phyloP scores from a whole-genome alignment of 2,329 filamentous ascomycete species.

The Cytospora schulzeri region DNA sequence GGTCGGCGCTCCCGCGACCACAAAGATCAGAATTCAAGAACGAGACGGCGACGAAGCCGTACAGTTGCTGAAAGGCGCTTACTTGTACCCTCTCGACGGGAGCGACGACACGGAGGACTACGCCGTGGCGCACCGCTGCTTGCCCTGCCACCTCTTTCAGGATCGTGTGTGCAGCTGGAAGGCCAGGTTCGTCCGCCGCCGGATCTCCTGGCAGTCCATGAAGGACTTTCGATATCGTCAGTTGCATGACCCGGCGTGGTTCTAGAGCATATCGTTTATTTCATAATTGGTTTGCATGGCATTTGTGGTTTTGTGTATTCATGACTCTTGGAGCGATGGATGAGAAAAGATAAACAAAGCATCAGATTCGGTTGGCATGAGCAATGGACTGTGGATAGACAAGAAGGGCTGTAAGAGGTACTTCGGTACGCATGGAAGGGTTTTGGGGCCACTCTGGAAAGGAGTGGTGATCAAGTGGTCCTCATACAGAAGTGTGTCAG shows the following conservation, averaged over 20 bases:
- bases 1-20: conserved; percentile 13
- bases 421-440: not conserved
- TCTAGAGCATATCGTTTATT: not conserved
- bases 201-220: conserved; percentile 12
- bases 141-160: not conserved
- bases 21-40: not conserved
- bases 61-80: not conserved
- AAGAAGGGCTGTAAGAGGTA: not conserved
- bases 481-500: not conserved
- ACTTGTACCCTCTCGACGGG: not conserved
- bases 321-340: not conserved
- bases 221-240: conserved; percentile 13
- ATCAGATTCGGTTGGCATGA: not conserved
- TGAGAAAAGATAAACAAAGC: not conserved
- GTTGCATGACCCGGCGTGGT: conserved; percentile 11
- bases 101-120: not conserved
- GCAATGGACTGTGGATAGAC: not conserved
- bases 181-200: not conserved
- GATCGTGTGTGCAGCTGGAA: not conserved
- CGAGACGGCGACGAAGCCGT: conserved; percentile 8
- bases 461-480: not conserved
- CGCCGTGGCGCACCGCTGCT: not conserved
- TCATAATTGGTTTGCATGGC: not conserved
- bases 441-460: not conserved
- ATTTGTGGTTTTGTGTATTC: not conserved